These are phyloP conservation scores for Tolypocladium cylindrosporum DNA, from an alignment of 2,329 filamentous ascomycete species.

Conservation along the genomic window DNA sequence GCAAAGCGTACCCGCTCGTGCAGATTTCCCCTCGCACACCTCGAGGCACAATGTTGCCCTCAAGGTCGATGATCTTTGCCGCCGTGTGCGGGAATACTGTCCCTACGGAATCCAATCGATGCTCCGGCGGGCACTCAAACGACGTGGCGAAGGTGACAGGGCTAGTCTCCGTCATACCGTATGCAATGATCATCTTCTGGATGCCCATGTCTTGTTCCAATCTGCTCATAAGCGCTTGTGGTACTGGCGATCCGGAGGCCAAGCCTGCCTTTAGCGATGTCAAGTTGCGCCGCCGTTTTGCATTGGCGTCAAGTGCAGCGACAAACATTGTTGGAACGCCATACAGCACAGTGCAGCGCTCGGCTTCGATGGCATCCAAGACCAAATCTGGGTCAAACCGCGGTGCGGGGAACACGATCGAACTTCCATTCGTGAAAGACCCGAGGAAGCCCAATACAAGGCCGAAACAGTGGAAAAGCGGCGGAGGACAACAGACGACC, in stretches of 20 bases:
- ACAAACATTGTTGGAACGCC: conserved; percentile 83
- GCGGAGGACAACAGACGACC: conserved; percentile 70
- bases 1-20: conserved; percentile 68
- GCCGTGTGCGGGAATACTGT: conserved; percentile 65
- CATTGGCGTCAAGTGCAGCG: conserved; percentile 43
- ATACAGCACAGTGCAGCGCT: conserved; percentile 64
- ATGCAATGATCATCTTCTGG: conserved; percentile 27
- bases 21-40: conserved; percentile 65
- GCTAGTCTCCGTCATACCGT: conserved; percentile 66
- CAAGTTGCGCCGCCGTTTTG: conserved; percentile 29
- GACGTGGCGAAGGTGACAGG: conserved; percentile 76
- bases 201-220: no score
- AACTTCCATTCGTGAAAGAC: conserved; percentile 62
- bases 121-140: conserved; percentile 58
- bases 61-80: conserved; percentile 66
- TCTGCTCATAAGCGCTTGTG: no score
- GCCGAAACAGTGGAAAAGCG: conserved; percentile 80
- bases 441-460: conserved; percentile 67
- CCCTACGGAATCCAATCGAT: conserved; percentile 61
- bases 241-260: conserved; percentile 49
- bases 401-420: conserved; percentile 66
- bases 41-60: conserved; percentile 57
- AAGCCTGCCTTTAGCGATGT: conserved; percentile 63
- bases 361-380: conserved; percentile 54
- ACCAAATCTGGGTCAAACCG: conserved; percentile 61